phyloP scores from a whole-genome alignment of 2,329 filamentous ascomycete genomes.

The Diaporthe citri region DNA sequence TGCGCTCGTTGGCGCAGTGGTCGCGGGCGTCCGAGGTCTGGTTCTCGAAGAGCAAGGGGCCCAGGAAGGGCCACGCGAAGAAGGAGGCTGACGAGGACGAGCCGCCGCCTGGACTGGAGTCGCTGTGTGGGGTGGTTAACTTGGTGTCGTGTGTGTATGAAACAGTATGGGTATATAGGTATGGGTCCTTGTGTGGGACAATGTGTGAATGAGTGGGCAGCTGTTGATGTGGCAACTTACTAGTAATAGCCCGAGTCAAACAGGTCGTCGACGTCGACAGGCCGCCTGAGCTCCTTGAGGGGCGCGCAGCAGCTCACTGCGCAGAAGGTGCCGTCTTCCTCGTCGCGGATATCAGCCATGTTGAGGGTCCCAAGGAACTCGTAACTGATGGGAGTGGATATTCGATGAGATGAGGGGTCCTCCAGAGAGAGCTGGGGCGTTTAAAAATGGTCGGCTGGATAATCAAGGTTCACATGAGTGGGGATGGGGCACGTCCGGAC shows the following conservation, averaged over 20 bases:
- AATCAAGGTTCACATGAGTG: slow-evolving; percentile 24
- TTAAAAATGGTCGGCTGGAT: slow-evolving; percentile 21
- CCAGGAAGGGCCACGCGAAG: slow-evolving; percentile 72
- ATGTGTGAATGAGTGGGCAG: background rate
- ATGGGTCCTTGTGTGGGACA: background rate
- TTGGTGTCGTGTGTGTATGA: too few relatives aligned
- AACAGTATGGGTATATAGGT: background rate
- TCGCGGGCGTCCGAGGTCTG: slow-evolving; percentile 80
- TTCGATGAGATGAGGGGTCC: background rate
- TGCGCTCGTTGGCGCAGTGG: slow-evolving; percentile 84
- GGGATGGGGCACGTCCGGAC: background rate
- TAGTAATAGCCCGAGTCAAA: slow-evolving; percentile 37
- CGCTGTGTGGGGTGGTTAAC: background rate
- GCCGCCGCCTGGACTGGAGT: background rate
- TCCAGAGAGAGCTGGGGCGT: background rate
- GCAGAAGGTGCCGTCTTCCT: slow-evolving; percentile 51
- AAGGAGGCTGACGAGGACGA: slow-evolving; percentile 57
- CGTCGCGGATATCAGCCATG: slow-evolving; percentile 46
- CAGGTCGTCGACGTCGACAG: slow-evolving; percentile 58
- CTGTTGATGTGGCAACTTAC: slow-evolving; percentile 36
- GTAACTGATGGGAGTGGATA: too few relatives aligned
- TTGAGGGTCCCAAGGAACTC: background rate
- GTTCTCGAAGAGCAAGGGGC: slow-evolving; percentile 80
- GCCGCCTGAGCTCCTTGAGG: slow-evolving; percentile 53
- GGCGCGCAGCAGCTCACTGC: slow-evolving; percentile 54